Conservation (phyloP, 768 basidiomycete species). For the Naganishia onofrii region DNA sequence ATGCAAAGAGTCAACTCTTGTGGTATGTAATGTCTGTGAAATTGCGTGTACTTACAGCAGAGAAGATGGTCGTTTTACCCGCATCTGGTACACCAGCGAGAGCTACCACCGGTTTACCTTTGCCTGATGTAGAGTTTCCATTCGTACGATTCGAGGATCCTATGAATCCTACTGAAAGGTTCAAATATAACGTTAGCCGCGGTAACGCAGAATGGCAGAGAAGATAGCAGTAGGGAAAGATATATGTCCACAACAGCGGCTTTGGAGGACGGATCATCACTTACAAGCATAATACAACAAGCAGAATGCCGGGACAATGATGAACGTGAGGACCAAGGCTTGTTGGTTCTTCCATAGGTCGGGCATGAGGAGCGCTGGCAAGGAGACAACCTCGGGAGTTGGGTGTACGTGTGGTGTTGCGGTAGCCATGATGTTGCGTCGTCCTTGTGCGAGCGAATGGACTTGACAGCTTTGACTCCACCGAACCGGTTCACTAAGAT, state of each 20-base stretch:
- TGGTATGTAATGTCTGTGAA: background rate
- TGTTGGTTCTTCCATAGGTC: background rate
- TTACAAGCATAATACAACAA: background rate
- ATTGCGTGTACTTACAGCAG: constrained; percentile 36
- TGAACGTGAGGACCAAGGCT: background rate
- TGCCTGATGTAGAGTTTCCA: background rate
- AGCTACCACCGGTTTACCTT: constrained; percentile 26
- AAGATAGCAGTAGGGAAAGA: too few species aligned
- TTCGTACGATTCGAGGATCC: background rate
- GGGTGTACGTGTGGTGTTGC: background rate
- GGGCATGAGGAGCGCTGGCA: background rate
- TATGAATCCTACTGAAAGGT: too few species aligned
- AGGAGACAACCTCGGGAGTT: background rate
- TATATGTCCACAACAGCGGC: background rate
- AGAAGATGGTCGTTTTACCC: constrained; percentile 49
- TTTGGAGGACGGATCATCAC: background rate
- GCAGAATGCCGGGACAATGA: background rate
- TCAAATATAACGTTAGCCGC: too few species aligned
- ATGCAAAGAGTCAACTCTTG: constrained; percentile 1
- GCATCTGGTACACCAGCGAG: constrained; percentile 45
- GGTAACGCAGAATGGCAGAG: too few species aligned
- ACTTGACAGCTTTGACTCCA: too few species aligned
- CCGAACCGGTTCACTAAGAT: too few species aligned
- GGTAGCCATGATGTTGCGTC: background rate
- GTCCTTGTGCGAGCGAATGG: background rate